A percentile compares a stretch with the other conserved stretches of the same genome.
These are phyloP conservation scores for Podaxis rugospora DNA, from an alignment of 768 basidiomycete species.

Conservation along the genomic window DNA sequence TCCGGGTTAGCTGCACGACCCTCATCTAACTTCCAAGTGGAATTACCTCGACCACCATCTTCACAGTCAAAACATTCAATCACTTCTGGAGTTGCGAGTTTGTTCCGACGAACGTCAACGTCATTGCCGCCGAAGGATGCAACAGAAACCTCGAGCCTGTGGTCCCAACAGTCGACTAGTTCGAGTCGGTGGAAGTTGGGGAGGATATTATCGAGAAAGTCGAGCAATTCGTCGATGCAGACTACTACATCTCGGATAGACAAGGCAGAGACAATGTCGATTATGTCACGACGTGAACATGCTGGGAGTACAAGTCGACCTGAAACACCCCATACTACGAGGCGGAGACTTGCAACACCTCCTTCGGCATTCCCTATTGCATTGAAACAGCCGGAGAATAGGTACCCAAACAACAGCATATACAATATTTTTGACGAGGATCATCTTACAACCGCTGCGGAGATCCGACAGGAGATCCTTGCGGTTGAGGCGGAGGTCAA, in stretches of 20 bases:
- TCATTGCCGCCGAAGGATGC: conserved; percentile 32
- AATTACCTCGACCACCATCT: conserved; percentile 46
- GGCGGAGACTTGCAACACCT: conserved; percentile 36
- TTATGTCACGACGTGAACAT: conserved; percentile 37
- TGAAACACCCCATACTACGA: conserved; percentile 45
- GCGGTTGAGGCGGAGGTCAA: conserved; percentile 67
- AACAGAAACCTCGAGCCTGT: conserved; percentile 45
- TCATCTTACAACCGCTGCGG: conserved; percentile 50
- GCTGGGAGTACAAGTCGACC: conserved; percentile 41
- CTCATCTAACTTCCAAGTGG: conserved; percentile 36
- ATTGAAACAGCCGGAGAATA: conserved; percentile 31
- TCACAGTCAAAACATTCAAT: conserved; percentile 49
- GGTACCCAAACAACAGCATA: conserved; percentile 28
- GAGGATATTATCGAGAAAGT: conserved; percentile 40
- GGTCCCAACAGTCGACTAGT: conserved; percentile 31
- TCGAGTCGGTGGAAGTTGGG: conserved; percentile 36
- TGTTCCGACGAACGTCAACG: conserved; percentile 38
- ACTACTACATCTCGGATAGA: conserved; percentile 33
- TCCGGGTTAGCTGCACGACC: conserved; percentile 29
- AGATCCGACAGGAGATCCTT: conserved; percentile 63
- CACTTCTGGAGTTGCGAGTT: conserved; percentile 43
- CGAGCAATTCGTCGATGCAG: conserved; percentile 44
- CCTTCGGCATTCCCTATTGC: conserved; percentile 54
- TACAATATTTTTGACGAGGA: conserved; percentile 52
- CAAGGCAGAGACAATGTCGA: conserved; percentile 35